Evolutionary conservation across 108 stramenopile species (phyloP), one percentile per base, ranked within the genome.

Genomic region (Pseudonitzschia delicatissima): DNA sequence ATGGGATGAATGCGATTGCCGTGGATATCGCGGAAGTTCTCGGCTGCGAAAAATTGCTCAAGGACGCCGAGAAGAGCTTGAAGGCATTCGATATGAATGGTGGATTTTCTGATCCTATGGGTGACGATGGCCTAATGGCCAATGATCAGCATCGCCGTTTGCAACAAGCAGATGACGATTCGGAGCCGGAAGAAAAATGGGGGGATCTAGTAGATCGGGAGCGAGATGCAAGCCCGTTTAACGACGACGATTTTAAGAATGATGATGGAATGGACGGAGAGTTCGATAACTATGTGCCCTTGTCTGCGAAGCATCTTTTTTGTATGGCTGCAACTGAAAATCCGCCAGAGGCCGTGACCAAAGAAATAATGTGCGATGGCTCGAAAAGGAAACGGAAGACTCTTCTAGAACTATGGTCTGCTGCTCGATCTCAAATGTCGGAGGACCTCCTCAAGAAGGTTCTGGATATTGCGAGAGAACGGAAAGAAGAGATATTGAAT

Each of bases 381-480:
- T 39, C 57, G 3, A 42, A 40, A 6, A 47, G 42, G 57, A 79
- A 67, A 49, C 85, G 86, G 13, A 67, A 78, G 55, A 66, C 77
- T 23, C 62, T 91, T 35, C 59, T 91, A 48, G 69, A 84, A 53
- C 48, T 91, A 15, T 91, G 90, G 90, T 78, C 76, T 36, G 68
- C 83, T 13, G 90, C 90, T 27, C 73, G 87, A 27, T 68, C 83
- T 4, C 82, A 91, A 76, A 82, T 87, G 53, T 37, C 70, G 5
- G 59, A 80, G 32, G 45, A 78, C 2, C 72, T 87, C 29, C 36
- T 71, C 9, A 31, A 28, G 29, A 80, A 78, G 45, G 73, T 76
- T 1, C 67, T 91, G 25, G 67, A 69, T n/a, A 42, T 83, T 28
- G 75, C 82, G 0, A 50, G 53, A 2, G 90, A 91, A 59, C 33